A percentile compares a stretch with the other conserved stretches of the same genome.
These are phyloP conservation scores for Eucalyptus coolabah DNA, from an alignment of 345 rosid species.

Conservation along the genomic window DNA sequence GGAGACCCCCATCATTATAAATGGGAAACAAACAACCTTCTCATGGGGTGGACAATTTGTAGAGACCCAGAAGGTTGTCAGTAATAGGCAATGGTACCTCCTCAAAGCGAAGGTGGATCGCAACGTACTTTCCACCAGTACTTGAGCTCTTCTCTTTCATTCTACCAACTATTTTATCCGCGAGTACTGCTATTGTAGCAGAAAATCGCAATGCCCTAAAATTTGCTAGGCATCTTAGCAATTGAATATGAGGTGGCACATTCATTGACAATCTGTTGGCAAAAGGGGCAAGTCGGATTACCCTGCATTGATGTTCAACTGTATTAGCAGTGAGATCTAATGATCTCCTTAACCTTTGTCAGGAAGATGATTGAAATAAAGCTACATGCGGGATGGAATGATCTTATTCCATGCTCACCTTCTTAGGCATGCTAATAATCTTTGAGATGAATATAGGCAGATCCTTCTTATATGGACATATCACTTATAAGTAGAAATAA, in stretches of 20 bases:
- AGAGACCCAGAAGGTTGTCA: not conserved
- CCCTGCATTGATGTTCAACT: conserved; percentile 35
- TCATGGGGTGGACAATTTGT: not conserved
- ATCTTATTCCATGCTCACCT: not conserved
- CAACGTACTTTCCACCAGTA: conserved; percentile 66
- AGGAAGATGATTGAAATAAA: not conserved
- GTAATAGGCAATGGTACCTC: conserved; percentile 32
- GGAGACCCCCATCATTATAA: not conserved
- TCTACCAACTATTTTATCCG: conserved; percentile 48
- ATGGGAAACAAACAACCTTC: not conserved
- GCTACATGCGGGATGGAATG: not conserved
- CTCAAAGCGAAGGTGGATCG: conserved; percentile 90
- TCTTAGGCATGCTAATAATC: not conserved
- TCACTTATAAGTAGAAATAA: not conserved
- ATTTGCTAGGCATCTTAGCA: conserved; percentile 80
- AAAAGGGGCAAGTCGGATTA: conserved; percentile 75
- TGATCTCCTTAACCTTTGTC: not conserved
- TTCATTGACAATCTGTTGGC: conserved; percentile 97
- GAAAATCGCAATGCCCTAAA: conserved; percentile 78
- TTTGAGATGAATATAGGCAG: not conserved
- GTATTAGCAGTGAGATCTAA: not conserved
- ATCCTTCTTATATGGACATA: not conserved
- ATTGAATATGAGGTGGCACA: conserved; percentile 76
- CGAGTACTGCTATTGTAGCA: conserved; percentile 40
- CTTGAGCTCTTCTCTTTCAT: conserved; percentile 67